Evolutionary conservation across 2,329 filamentous ascomycete species (phyloP).

Genomic region (Penicillium sp.): DNA sequence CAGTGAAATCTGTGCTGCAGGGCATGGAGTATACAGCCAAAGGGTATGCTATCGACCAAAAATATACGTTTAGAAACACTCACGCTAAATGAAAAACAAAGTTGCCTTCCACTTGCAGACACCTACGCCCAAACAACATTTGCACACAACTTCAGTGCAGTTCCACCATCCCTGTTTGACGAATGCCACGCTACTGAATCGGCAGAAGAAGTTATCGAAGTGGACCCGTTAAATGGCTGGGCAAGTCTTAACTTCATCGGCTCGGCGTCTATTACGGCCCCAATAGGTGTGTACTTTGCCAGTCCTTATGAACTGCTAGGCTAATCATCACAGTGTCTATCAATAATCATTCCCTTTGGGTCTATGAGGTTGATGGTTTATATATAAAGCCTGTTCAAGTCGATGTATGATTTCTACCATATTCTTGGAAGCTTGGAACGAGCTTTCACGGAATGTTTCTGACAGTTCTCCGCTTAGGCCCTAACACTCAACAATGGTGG

Average conservation of each 20-base stretch:
- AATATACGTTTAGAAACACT: not conserved
- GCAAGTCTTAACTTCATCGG: not conserved
- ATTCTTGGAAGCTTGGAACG: not conserved
- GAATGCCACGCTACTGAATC: not conserved
- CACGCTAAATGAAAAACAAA: not conserved
- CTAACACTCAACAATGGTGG: not conserved
- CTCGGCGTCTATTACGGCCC: not conserved
- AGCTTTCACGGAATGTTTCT: not conserved
- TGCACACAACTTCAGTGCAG: not conserved
- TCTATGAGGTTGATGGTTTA: not conserved
- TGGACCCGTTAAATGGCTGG: not conserved
- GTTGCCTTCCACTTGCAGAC: not conserved
- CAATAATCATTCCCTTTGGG: not conserved
- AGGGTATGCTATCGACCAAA: not conserved
- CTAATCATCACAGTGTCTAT: not conserved
- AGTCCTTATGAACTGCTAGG: not conserved
- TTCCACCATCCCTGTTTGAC: not conserved
- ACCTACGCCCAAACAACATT: not conserved
- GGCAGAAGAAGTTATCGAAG: not conserved
- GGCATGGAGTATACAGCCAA: not conserved
- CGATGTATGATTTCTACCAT: not conserved
- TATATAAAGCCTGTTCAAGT: not conserved
- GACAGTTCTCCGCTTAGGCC: not conserved
- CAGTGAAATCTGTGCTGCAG: constrained; percentile 5
- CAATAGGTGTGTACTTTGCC: not conserved